Evolutionary conservation across 305 asterid species (phyloP).

Genomic region (Fraxinus nigra): DNA sequence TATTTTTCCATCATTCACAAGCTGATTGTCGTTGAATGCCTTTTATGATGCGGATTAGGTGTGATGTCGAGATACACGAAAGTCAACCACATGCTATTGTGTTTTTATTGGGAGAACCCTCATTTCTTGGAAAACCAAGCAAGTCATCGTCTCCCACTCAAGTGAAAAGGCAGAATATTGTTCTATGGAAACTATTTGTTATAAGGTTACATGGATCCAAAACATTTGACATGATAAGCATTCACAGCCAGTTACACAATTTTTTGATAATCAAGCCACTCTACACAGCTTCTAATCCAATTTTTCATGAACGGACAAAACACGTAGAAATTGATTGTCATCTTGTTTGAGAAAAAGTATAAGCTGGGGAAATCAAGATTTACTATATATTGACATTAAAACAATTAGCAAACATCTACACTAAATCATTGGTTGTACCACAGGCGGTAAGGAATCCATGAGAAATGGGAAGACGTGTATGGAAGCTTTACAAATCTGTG

Average conservation of each 20-base stretch:
- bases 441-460: not conserved
- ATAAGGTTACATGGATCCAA: not conserved
- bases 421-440: not conserved
- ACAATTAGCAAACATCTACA: not conserved
- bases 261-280: not conserved
- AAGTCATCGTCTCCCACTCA: not conserved
- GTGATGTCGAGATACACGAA: not conserved
- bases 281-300: not conserved
- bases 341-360: not conserved
- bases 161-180: not conserved
- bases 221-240: not conserved
- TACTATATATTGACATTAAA: not conserved
- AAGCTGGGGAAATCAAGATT: not conserved
- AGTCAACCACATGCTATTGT: not conserved
- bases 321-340: not conserved
- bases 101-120: not conserved
- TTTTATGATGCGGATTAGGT: not conserved
- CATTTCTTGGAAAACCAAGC: not conserved
- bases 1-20: not conserved
- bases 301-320: not conserved
- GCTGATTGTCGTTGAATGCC: not conserved
- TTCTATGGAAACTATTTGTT: not conserved
- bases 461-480: too few species aligned
- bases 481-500: too few species aligned
- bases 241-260: not conserved